phyloP scores from a whole-genome alignment of 2,329 filamentous ascomycete genomes.

The Hymenoscyphus linearis region DNA sequence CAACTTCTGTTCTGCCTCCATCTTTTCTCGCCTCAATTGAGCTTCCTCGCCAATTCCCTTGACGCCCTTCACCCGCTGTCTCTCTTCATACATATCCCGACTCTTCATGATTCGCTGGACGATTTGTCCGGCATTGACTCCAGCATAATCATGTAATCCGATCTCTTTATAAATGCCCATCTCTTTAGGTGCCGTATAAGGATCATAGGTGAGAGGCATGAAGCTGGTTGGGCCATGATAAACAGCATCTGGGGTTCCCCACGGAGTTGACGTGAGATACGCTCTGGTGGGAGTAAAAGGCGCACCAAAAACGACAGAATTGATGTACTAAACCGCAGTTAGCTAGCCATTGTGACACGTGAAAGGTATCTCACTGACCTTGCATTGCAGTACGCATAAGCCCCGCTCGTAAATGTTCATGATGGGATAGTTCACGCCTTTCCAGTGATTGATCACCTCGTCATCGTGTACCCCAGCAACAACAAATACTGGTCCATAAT shows the following conservation, averaged over 20 bases:
- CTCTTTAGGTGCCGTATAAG: conserved; percentile 72
- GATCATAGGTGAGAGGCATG: conserved; percentile 60
- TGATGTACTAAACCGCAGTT: conserved; percentile 59
- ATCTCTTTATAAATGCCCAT: conserved; percentile 84
- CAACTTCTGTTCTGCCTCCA: conserved; percentile 42
- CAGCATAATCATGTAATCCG: conserved; percentile 68
- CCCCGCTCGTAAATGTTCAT: conserved; percentile 99
- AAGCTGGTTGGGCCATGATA: conserved; percentile 97
- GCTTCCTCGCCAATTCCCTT: conserved; percentile 74
- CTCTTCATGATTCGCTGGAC: conserved; percentile 86
- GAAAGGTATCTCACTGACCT: conserved; percentile 46
- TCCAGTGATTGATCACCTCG: conserved; percentile 91
- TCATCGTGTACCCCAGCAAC: conserved; percentile 93
- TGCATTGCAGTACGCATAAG: conserved; percentile 91
- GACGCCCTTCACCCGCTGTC: conserved; percentile 83
- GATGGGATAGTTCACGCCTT: conserved; percentile 96
- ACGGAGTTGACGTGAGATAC: conserved; percentile 72
- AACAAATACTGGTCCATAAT: conserved; percentile 81
- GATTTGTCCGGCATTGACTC: conserved; percentile 90
- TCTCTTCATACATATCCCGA: conserved; percentile 80
- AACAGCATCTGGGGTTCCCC: conserved; percentile 69
- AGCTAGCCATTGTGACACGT: background rate
- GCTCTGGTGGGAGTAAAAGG: conserved; percentile 78
- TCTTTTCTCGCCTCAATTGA: conserved; percentile 53
- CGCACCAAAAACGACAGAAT: conserved; percentile 82